Base-by-base conservation (phyloP, 2,329 filamentous ascomycete genomes). In the Botrytis byssoidea region DNA sequence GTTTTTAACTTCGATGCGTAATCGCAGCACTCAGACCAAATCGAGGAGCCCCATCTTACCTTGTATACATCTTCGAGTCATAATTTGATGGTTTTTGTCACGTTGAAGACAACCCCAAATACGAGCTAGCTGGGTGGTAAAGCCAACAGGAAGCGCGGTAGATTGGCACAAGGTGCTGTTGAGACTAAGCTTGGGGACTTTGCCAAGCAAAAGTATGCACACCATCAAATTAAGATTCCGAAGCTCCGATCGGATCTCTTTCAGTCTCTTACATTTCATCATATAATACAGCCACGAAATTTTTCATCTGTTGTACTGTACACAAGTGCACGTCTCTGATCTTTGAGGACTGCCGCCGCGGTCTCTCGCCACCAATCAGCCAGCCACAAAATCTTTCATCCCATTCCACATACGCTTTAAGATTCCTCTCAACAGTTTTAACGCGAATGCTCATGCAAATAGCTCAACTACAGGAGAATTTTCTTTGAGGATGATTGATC, bases 301-400 rank as follows among this genome's bases (percentile, higher is more conserved):
- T 25, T 48, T 48, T 48, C 22, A 25, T 48, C 46, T 48, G 46
- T 25, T 46, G 44, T 46, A 22, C 8, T 18, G 22, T 12, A 48
- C 22, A 48, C 3, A 48, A 48, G 22, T 55, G n/a, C 51, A 55
- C 51, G 14, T 55, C 51, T 16, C n/a, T 55, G 25, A 18, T 55
- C 3, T 2, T 55, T 6, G n/a, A 29, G 25, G 1, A 4, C 12
- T 1, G 6, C 25, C 51, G 18, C 0, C 14, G 7, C 16, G 0
- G n/a, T 16, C 14, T 57, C n/a, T 57, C 51, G 14, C 2, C n/a
- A 29, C 18, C 6, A n/a, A 3, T 18, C 51, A 57, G 51, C 51
- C 51, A 57, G 51, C n/a, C 51, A 29, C 51, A 57, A 57, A n/a
- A 55, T 3, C 51, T 3, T 16, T 18, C n/a, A 18, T 57, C 1